Base-by-base conservation (phyloP, 208 protist species). In the Wallacemonas sp. region DNA sequence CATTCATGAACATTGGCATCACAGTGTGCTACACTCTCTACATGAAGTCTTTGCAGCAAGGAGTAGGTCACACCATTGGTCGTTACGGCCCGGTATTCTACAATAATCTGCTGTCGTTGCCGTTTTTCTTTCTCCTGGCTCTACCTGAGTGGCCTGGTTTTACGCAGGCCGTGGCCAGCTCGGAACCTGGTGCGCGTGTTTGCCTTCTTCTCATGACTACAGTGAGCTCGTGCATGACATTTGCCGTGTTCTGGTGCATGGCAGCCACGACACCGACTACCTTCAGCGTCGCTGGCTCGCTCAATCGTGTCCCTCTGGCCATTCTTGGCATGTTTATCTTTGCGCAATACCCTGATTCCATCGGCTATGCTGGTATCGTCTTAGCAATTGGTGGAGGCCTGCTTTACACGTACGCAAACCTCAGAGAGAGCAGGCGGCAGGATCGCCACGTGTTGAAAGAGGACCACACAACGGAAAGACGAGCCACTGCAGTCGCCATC, bases 171-270 rank as follows among this genome's bases (percentile, higher is more conserved):
- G 33, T 83, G 26, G 15, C 19, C 2, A 42, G 57, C 1, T 24
- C 76, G 8, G 39, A 66, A 8, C 21, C 50, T 9, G 12, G 32
- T 1, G 75, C 71, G 30, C 60, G 69, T 32, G 15, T 85, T 8
- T 68, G 69, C 29, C 38, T 96, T 15, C 1, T 79, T 24, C 45
- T 81, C 37, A 83, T 86, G 58, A 80, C 80, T 17, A 15, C 83
- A 4, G 67, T 83, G 15, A 88, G 89, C 57, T 87, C 87, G 5
- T 6, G 69, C 22, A 92, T 97, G 83, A 91, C 84, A 9, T 92
- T 95, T 57, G 71, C 76, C n/a, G 81, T 91, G 5, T 93, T 97
- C 61, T 95, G 85, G 81, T 95, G 89, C 69, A 91, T 97, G 82
- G 63, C 80, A 17, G 62, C 87, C 36, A 95, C 89, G n/a, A 92